phyloP scores from a whole-genome alignment of 768 basidiomycete species.

The Favolaschia claudopus region DNA sequence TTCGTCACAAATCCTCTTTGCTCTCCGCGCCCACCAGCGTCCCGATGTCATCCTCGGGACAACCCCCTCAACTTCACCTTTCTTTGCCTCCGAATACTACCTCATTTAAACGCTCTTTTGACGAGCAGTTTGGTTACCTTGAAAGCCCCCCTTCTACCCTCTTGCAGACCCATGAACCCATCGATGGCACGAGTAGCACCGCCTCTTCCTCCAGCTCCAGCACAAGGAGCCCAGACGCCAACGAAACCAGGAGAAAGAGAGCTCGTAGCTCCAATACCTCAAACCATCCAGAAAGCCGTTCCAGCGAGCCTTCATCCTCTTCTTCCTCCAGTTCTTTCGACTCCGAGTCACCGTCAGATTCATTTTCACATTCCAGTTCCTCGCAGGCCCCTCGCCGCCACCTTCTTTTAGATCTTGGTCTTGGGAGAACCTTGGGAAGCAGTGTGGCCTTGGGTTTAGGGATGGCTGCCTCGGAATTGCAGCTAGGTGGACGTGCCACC shows the following conservation, averaged over 20 bases:
- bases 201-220: conserved; percentile 8
- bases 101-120: conserved; percentile 68
- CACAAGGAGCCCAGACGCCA: conserved; percentile 31
- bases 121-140: conserved; percentile 60
- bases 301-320: conserved; percentile 43
- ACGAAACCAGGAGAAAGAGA: conserved; percentile 63
- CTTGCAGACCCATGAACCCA: conserved; percentile 1
- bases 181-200: conserved; percentile 13
- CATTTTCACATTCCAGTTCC: conserved; percentile 9
- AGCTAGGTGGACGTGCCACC: conserved; percentile 6
- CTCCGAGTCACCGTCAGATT: conserved; percentile 9
- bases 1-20: too few relatives aligned
- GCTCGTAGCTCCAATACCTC: conserved; percentile 62
- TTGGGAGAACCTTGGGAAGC: conserved; percentile 18
- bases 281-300: conserved; percentile 47
- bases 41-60: too few relatives aligned
- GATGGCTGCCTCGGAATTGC: conserved; percentile 18
- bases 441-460: conserved; percentile 25
- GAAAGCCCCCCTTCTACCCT: conserved; percentile 46
- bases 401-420: conserved; percentile 18
- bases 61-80: conserved; percentile 63
- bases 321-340: conserved; percentile 41
- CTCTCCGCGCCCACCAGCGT: too few relatives aligned
- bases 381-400: conserved; percentile 18
- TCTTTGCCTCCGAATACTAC: conserved; percentile 57